Conservation (phyloP, 2,329 filamentous ascomycete species). For the Cyphellophora europaea region DNA sequence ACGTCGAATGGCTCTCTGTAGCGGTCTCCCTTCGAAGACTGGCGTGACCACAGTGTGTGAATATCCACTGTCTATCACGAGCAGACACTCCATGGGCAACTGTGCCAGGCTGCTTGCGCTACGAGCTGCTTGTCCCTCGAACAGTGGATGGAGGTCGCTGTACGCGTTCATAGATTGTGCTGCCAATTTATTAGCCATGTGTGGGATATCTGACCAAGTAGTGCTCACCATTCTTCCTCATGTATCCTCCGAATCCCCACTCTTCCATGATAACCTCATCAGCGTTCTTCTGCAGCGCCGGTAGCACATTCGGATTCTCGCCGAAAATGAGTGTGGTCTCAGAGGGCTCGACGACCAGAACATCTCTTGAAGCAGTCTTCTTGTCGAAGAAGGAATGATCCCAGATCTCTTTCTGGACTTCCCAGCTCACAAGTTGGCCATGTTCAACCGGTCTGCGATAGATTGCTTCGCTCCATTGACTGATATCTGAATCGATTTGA, state of each 20-base stretch:
- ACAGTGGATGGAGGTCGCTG: conserved; percentile 63
- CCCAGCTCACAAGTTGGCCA: conserved; percentile 94
- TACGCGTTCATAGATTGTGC: conserved; percentile 72
- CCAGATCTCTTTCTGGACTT: conserved; percentile 92
- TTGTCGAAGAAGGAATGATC: conserved; percentile 74
- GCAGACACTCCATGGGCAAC: conserved; percentile 64
- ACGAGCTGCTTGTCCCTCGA: conserved; percentile 39
- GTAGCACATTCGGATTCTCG: conserved; percentile 76
- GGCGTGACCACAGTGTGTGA: conserved; percentile 89
- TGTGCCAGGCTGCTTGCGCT: conserved; percentile 26
- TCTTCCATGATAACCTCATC: conserved; percentile 98
- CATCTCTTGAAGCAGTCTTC: conserved; percentile 48
- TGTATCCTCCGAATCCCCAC: conserved; percentile 84
- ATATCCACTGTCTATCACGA: conserved; percentile 86
- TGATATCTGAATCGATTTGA: conserved; percentile 62
- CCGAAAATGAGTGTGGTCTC: conserved; percentile 78
- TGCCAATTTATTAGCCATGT: conserved; percentile 23
- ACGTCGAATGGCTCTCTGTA: conserved; percentile 73
- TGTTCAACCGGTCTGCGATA: conserved; percentile 89
- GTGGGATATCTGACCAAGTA: neutral
- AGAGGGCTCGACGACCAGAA: conserved; percentile 48
- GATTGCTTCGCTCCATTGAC: conserved; percentile 78
- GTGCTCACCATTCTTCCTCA: conserved; percentile 59
- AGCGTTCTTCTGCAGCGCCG: conserved; percentile 74
- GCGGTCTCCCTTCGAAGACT: conserved; percentile 66